Evolutionary conservation across 768 basidiomycete genomes (phyloP), one percentile per base, ranked within the genome.

Genomic region (Gelatoporia subvermispora): DNA sequence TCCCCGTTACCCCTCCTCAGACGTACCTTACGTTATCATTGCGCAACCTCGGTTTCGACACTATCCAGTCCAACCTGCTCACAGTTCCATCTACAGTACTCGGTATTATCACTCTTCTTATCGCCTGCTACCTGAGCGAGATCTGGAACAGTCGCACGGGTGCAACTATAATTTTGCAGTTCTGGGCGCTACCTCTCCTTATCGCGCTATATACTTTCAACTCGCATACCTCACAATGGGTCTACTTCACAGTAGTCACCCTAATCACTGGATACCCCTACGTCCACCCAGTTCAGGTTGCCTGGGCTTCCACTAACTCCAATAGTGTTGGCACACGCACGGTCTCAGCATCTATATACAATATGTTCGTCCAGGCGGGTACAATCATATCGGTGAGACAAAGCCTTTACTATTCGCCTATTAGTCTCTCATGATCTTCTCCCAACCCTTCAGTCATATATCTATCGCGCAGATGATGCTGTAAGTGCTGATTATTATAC

Each of bases 131-230:
- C 56, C 60, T 80, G 35, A 76, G 77, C 54, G 80, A 84, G 59
- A 66, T 69, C 24, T 61, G 82, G 57, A 72, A 84, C 58, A 79
- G 77, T 52, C 74, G 82, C 4, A 70, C 76, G n/a, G 61, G 69
- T n/a, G 75, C 74, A 2, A 74, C 77, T 0, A 65, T 81, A n/a
- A 60, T 79, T 22, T 67, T 79, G 8, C 75, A 82, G 47, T 45
- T 84, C 41, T 86, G 82, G 82, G 78, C 79, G 1, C 63, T 86
- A 2, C 79, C 81, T 4, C 72, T 83, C 16, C 70, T 86, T 41
- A 69, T 82, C 46, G 77, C 79, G 1, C 68, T 82, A 0, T 76
- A 78, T 54, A 77, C 73, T 8, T 78, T 83, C 61, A 65, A 67
- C 51, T 42, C 53, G 24, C 42, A 68, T 1, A 79, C 79, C 3